Evolutionary conservation across 176 grass and related monocot genomes (phyloP), one percentile per base, ranked within the genome.

Genomic region (Carex littledalei): DNA sequence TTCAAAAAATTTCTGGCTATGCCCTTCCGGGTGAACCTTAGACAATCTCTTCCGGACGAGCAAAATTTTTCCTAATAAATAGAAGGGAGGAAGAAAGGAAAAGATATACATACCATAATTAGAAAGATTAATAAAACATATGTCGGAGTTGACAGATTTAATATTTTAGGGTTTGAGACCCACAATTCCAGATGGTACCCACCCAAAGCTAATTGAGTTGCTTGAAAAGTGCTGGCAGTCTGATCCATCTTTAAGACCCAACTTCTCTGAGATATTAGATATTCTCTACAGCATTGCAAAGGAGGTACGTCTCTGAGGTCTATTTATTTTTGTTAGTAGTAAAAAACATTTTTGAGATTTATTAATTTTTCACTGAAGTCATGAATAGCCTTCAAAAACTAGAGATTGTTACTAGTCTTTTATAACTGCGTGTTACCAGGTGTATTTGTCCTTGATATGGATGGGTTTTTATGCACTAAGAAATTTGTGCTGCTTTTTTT

Each of bases 141-240:
- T 53, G 5, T 15, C 16, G 20, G 14, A 0, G 13, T 81, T 64
- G 9, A 81, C n/a, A 43, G 26, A 22, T 47, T 47, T 14, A 34
- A 68, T 83, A 54, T 83, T 67, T 67, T 83, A 83, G 81, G 81
- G 81, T 83, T 83, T 83, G 61, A 83, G 81, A 67, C 81, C 81
- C 21, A 15, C 60, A 67, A 68, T 83, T 68, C 81, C 81, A 15
- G 81, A 76, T 56, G 81, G 89, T 59, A 91, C 91, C 50, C 89
- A 97, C 85, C 94, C 91, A 43, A 88, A 84, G 81, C 83, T 97
- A 59, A 76, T 71, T 5, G 72, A 76, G 49, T 84, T 97, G 13
- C 91, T 97, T 63, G 76, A 91, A 71, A 91, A 83, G 82, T 97
- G 94, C 84, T 97, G 94, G 94, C 89, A 90, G 65, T 87, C 86